phyloP scores from a whole-genome alignment of 768 basidiomycete genomes.

The Serendipita indica region DNA sequence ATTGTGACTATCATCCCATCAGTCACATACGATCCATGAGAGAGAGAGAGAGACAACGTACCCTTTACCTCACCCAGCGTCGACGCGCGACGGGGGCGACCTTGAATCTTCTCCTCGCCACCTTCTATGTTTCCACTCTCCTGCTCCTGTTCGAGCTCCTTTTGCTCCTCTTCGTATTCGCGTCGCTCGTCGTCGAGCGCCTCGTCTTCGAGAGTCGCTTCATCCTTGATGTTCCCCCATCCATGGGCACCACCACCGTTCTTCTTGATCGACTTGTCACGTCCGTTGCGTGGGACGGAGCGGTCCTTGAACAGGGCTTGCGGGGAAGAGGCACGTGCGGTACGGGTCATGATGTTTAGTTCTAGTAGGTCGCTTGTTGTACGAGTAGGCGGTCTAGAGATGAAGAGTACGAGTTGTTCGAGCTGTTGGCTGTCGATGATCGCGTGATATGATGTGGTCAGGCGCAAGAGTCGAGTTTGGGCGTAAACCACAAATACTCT shows the following conservation, averaged over 20 bases:
- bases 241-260: constrained; percentile 69
- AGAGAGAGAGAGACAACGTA: not conserved
- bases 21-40: no score
- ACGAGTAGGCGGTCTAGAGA: not conserved
- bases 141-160: constrained; percentile 13
- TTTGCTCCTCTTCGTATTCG: constrained; percentile 28
- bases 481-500: no score
- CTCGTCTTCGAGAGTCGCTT: constrained; percentile 43
- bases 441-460: no score
- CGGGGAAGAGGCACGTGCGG: constrained; percentile 54
- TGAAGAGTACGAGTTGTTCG: no score
- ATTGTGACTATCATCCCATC: not conserved
- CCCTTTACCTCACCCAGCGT: constrained; percentile 7
- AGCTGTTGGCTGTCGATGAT: no score
- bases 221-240: constrained; percentile 64
- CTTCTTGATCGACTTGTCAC: constrained; percentile 58
- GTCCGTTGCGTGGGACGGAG: constrained; percentile 27
- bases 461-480: no score
- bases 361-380: not conserved
- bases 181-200: constrained; percentile 43
- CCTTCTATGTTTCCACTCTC: not conserved
- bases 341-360: constrained; percentile 52
- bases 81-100: not conserved
- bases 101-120: not conserved
- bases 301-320: constrained; percentile 55